Conservation (phyloP, 345 rosid genomes). For the Pelargonium nanum region DNA sequence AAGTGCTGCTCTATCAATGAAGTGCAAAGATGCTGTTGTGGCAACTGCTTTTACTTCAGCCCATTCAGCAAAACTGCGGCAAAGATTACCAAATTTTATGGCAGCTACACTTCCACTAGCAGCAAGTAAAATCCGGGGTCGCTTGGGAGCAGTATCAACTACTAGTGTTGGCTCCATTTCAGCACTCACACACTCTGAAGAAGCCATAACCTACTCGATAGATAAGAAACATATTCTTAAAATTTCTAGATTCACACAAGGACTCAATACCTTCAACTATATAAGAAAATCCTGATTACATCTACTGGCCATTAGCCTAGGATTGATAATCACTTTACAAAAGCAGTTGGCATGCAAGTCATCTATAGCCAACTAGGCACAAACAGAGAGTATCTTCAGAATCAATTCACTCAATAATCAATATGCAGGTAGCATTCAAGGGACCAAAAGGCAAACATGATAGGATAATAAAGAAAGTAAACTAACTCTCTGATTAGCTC, state of each 20-base stretch:
- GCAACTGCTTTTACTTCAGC: constrained; percentile 84
- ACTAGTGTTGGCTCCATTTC: constrained; percentile 31
- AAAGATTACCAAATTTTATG: constrained; percentile 73
- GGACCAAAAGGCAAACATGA: no score
- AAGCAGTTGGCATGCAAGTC: no score
- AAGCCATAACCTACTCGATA: constrained; percentile 19
- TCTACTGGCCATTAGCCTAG: no score
- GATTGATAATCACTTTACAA: no score
- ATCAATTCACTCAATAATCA: no score
- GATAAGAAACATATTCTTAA: not conserved
- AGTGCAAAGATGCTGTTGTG: constrained; percentile 64
- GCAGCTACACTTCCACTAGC: constrained; percentile 96
- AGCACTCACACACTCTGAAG: constrained; percentile 12
- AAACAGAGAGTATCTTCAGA: no score
- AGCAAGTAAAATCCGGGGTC: constrained; percentile 60
- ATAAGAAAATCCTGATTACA: no score
- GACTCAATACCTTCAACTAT: no score
- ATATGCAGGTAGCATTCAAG: no score
- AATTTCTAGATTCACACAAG: not conserved
- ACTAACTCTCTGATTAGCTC: no score
- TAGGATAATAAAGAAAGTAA: no score
- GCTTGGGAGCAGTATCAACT: constrained; percentile 26
- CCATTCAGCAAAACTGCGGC: constrained; percentile 81
- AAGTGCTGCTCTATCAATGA: constrained; percentile 56
- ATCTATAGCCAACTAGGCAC: no score